Conservation (phyloP, 768 basidiomycete species). For the Phanerodontia chrysosporium region DNA sequence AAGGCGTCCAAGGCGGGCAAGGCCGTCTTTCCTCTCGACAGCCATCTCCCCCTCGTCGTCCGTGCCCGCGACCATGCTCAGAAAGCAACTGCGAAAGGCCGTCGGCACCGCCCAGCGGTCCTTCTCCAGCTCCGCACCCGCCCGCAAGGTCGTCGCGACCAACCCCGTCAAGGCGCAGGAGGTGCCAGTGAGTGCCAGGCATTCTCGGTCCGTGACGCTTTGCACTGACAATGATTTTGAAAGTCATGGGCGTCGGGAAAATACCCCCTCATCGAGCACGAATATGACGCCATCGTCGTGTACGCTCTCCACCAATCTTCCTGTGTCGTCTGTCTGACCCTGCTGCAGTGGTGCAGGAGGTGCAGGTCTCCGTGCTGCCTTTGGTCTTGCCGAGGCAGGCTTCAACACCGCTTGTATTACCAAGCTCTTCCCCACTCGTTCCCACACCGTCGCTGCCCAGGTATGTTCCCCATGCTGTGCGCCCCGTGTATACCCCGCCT, state of each 20-base stretch:
- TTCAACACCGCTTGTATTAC: constrained; percentile 99
- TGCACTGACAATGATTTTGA: constrained; percentile 10
- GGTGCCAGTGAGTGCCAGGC: constrained; percentile 53
- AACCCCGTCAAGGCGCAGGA: constrained; percentile 79
- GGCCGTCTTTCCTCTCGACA: constrained; percentile 11
- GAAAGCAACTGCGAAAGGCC: constrained; percentile 55
- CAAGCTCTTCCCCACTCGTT: constrained; percentile 96
- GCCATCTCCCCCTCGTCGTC: constrained; percentile 10
- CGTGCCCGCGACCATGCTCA: constrained; percentile 47
- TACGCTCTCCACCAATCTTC: constrained; percentile 38
- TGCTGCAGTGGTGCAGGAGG: constrained; percentile 85
- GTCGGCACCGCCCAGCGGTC: constrained; percentile 48
- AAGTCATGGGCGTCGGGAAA: constrained; percentile 80
- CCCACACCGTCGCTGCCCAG: constrained; percentile 98
- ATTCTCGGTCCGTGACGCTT: not conserved
- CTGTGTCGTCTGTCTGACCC: not conserved
- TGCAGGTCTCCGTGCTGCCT: constrained; percentile 96
- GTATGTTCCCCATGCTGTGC: constrained; percentile 32
- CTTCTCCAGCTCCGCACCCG: constrained; percentile 63
- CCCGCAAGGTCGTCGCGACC: constrained; percentile 59
- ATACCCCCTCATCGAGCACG: constrained; percentile 97
- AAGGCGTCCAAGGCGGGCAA: not conserved
- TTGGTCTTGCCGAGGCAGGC: constrained; percentile 96
- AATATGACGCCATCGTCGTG: constrained; percentile 99
- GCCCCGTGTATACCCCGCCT: constrained; percentile 13